phyloP scores from a whole-genome alignment of 2,329 filamentous ascomycete genomes.

The Bipolaris oryzae region DNA sequence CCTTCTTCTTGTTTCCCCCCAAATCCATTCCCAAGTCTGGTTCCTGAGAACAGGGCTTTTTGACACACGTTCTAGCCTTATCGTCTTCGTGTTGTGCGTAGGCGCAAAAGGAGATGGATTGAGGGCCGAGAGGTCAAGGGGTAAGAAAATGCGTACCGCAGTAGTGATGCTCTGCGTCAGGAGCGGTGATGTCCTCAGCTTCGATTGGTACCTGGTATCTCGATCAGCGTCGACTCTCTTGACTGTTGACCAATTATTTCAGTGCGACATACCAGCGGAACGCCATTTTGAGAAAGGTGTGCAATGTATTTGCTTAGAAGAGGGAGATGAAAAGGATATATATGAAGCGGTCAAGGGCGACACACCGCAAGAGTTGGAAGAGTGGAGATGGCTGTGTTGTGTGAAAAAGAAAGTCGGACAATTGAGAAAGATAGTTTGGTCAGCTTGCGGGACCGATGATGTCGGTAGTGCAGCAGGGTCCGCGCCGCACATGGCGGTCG shows the following conservation, averaged over 20 bases:
- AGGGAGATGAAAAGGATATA: neutral
- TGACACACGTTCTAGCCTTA: neutral
- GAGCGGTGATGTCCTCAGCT: slow-evolving; percentile 78
- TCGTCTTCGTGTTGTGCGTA: neutral
- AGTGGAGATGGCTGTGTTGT: slow-evolving; percentile 12
- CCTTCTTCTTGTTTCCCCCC: neutral
- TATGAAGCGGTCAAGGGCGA: neutral
- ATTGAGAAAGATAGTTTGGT: slow-evolving; percentile 11
- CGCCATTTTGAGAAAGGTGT: slow-evolving; percentile 13
- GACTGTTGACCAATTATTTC: neutral
- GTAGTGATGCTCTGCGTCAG: slow-evolving; percentile 92
- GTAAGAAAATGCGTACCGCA: slow-evolving; percentile 56
- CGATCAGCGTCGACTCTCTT: slow-evolving; percentile 6
- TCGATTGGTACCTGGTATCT: slow-evolving; percentile 77
- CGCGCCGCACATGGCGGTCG: slow-evolving; percentile 16
- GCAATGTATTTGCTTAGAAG: neutral
- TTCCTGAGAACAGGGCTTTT: neutral
- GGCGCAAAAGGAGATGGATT: neutral
- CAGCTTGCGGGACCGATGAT: slow-evolving; percentile 20
- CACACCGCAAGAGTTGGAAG: neutral
- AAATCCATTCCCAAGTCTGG: neutral
- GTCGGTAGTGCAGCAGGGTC: slow-evolving; percentile 20
- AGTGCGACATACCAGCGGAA: slow-evolving; percentile 14
- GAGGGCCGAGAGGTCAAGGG: neutral
- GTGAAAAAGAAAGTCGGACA: slow-evolving; percentile 11